Percentiles rank a stretch among this genome's conserved stretches.
phyloP scores from a whole-genome alignment of 2,329 filamentous ascomycete genomes.

The Botrytis fragariae region DNA sequence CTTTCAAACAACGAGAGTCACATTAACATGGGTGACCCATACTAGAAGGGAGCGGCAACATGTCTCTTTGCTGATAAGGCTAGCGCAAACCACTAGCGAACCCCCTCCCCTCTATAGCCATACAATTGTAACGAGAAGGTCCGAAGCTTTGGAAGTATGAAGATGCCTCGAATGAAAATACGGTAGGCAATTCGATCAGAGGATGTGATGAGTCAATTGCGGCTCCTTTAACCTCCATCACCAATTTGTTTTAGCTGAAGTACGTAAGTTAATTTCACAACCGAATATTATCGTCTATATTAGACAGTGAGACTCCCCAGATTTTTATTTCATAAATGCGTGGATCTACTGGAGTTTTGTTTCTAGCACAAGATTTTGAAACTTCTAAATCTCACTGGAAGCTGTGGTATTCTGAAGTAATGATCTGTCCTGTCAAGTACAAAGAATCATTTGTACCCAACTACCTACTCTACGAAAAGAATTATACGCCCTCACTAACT shows the following conservation, averaged over 20 bases:
- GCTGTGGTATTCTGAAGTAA: neutral
- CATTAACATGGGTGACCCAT: neutral
- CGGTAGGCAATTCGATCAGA: neutral
- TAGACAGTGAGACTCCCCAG: neutral
- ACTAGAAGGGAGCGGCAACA: neutral
- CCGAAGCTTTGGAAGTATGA: neutral
- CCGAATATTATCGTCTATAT: neutral
- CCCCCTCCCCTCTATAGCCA: neutral
- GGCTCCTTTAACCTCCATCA: neutral
- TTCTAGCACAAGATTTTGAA: neutral
- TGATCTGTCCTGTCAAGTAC: neutral
- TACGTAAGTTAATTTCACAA: neutral
- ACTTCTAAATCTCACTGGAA: neutral
- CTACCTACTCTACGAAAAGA: neutral
- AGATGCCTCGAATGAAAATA: neutral
- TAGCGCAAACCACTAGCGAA: neutral
- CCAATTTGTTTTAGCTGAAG: neutral
- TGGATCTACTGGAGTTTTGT: neutral
- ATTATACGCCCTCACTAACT: neutral
- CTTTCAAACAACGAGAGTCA: neutral
- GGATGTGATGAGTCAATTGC: neutral
- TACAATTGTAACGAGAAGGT: neutral
- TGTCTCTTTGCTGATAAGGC: neutral
- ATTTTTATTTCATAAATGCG: neutral
- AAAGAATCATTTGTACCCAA: neutral